Conservation (phyloP, 352 stramenopile species). For the Peronospora farinosa region DNA sequence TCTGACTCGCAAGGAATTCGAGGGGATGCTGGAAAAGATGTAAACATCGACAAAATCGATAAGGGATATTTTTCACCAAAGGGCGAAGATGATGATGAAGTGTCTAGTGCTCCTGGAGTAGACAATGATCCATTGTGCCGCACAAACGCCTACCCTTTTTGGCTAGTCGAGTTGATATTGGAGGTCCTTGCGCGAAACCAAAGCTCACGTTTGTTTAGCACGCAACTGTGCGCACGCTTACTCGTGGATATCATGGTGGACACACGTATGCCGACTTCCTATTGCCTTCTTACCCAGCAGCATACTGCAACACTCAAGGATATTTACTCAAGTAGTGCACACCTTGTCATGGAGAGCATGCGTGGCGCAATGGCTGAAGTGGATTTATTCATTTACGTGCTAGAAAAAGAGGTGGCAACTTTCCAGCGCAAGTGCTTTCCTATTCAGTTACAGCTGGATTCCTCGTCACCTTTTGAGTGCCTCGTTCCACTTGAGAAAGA, state of each 20-base stretch:
- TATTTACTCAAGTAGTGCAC: slow-evolving; percentile 58
- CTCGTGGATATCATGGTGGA: slow-evolving; percentile 57
- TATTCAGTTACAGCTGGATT: slow-evolving; percentile 45
- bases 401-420: slow-evolving; percentile 58
- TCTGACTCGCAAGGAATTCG: slow-evolving; percentile 19
- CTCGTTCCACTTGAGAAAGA: slow-evolving; percentile 42
- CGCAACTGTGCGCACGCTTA: slow-evolving; percentile 45
- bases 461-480: slow-evolving; percentile 60
- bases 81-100: slow-evolving; percentile 6
- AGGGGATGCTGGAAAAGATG: slow-evolving; percentile 10
- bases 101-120: slow-evolving; percentile 4
- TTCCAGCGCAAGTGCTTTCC: slow-evolving; percentile 53
- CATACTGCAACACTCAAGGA: slow-evolving; percentile 38
- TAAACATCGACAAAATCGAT: slow-evolving; percentile 3
- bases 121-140: slow-evolving; percentile 4
- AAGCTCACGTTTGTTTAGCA: slow-evolving; percentile 49
- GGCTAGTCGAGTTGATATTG: slow-evolving; percentile 48
- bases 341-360: slow-evolving; percentile 81
- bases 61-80: neutral
- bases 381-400: slow-evolving; percentile 73
- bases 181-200: slow-evolving; percentile 38
- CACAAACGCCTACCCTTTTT: slow-evolving; percentile 34
- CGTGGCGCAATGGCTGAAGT: slow-evolving; percentile 71
- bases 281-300: slow-evolving; percentile 15
- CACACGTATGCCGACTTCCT: slow-evolving; percentile 11